Conservation (phyloP, 106 monocot species). For the Dioscorea alata region DNA sequence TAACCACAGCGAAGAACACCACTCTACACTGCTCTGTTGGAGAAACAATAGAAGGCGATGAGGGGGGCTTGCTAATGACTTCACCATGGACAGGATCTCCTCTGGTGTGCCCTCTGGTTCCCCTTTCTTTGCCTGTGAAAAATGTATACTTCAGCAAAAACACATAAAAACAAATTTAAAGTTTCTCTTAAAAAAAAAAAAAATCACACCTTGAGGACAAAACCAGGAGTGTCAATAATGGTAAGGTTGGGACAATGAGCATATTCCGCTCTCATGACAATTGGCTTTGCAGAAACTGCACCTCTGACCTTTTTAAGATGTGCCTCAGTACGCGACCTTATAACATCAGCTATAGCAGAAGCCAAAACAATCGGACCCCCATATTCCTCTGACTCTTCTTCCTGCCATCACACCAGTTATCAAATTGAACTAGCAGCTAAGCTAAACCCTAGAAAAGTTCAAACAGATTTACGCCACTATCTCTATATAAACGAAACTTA, state of each 20-base stretch:
- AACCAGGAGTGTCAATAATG: slow-evolving; percentile 98
- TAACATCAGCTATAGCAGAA: slow-evolving; percentile 83
- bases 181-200: not conserved
- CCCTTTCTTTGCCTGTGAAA: slow-evolving; percentile 87
- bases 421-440: no score
- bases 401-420: slow-evolving; percentile 27
- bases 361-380: slow-evolving; percentile 64
- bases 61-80: slow-evolving; percentile 80
- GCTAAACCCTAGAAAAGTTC: no score
- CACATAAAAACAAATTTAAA: not conserved
- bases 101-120: slow-evolving; percentile 81
- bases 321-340: slow-evolving; percentile 77
- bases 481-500: no score
- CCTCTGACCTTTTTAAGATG: slow-evolving; percentile 66
- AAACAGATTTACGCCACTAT: no score
- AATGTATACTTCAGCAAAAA: not conserved
- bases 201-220: slow-evolving; percentile 78
- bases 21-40: slow-evolving; percentile 98
- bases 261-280: slow-evolving; percentile 97
- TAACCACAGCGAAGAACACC: slow-evolving; percentile 96
- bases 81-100: slow-evolving; percentile 94
- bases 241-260: slow-evolving; percentile 97
- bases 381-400: slow-evolving; percentile 98
- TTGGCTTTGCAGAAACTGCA: slow-evolving; percentile 85
- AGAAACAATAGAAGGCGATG: slow-evolving; percentile 92